Evolutionary conservation across 2,329 filamentous ascomycete genomes (phyloP).

Genomic region (Aphanocladium album): DNA sequence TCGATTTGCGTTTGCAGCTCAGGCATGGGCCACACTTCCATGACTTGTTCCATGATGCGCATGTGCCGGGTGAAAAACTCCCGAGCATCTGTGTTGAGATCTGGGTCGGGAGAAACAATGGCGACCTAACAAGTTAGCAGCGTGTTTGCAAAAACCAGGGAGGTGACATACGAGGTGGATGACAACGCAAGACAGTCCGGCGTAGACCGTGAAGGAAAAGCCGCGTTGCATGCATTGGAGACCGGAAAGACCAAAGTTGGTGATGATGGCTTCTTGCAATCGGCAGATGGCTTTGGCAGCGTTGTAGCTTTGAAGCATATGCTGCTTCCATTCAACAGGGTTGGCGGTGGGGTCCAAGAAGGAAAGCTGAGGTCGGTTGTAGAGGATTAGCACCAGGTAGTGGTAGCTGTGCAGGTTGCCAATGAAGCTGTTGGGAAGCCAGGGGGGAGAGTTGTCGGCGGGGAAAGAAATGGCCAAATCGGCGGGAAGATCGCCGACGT

Average conservation of each 20-base stretch:
- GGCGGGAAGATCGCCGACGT: constrained; percentile 69
- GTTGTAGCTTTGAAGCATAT: constrained; percentile 80
- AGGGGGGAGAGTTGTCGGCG: constrained; percentile 71
- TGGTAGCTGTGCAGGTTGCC: constrained; percentile 90
- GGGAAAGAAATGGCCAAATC: constrained; percentile 77
- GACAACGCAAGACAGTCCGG: constrained; percentile 84
- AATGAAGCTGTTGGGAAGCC: constrained; percentile 80
- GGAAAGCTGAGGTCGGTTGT: constrained; percentile 79
- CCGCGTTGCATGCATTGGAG: constrained; percentile 89
- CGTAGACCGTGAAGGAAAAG: constrained; percentile 94
- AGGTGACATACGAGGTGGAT: constrained; percentile 72
- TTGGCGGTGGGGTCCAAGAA: constrained; percentile 66
- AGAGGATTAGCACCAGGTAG: constrained; percentile 77
- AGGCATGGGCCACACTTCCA: constrained; percentile 77
- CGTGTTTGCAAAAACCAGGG: background rate
- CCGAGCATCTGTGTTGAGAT: constrained; percentile 76
- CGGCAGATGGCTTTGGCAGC: constrained; percentile 82
- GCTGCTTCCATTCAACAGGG: constrained; percentile 77
- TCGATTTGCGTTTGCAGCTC: constrained; percentile 90
- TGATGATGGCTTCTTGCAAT: constrained; percentile 76
- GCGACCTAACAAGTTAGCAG: constrained; percentile 58
- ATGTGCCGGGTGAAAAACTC: constrained; percentile 92
- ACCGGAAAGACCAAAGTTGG: constrained; percentile 71
- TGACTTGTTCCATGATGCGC: constrained; percentile 84
- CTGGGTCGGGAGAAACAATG: constrained; percentile 86